Conservation (phyloP, 345 rosid genomes). For the Corchorus capsularis region DNA sequence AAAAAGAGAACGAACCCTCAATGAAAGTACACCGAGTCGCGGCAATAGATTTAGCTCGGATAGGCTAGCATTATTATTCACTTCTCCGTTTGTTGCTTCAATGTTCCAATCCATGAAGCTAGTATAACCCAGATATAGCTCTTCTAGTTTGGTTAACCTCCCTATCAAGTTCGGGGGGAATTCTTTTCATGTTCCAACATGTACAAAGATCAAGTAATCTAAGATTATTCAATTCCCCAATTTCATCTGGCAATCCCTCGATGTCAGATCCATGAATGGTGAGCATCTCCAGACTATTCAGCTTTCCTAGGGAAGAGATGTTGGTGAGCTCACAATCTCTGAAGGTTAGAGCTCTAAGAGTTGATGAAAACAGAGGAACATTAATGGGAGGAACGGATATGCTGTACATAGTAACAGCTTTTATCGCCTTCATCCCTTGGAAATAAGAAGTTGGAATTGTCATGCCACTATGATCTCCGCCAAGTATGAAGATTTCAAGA, state of each 20-base stretch:
- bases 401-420: neutral
- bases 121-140: neutral
- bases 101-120: neutral
- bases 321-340: neutral
- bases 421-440: neutral
- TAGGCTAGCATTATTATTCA: neutral
- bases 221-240: neutral
- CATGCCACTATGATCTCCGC: neutral
- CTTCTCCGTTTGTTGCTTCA: neutral
- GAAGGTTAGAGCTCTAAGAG: neutral
- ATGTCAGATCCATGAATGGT: neutral
- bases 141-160: neutral
- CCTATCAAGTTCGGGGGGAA: neutral
- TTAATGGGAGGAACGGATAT: neutral
- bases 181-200: neutral
- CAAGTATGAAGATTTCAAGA: neutral
- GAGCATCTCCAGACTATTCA: neutral
- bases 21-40: no score
- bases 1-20: no score
- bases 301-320: neutral
- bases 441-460: neutral
- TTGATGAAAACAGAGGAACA: neutral
- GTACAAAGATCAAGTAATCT: neutral
- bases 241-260: neutral
- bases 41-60: neutral